A percentile compares a stretch with the other conserved stretches of the same genome.
Evolutionary conservation across 257 asterid species (phyloP).

Genomic region (Lycium ferocissimum): DNA sequence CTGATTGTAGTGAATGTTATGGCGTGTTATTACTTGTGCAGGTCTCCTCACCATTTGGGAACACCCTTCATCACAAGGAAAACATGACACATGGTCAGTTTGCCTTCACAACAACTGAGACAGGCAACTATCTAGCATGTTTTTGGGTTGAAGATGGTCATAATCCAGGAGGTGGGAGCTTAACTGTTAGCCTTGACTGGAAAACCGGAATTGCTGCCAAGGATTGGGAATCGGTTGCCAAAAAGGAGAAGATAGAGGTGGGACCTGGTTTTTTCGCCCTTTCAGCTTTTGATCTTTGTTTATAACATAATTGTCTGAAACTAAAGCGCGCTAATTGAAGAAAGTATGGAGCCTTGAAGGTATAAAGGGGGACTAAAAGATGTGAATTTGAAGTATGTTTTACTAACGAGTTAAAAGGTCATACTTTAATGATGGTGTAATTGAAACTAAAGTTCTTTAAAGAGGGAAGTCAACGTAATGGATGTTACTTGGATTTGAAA

Average conservation of each 20-base stretch:
- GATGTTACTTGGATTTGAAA: not conserved
- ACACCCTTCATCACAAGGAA: constrained; percentile 64
- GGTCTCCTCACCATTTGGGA: constrained; percentile 92
- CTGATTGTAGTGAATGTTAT: not conserved
- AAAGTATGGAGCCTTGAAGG: not conserved
- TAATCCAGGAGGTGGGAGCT: constrained; percentile 54
- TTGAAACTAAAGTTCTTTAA: constrained; percentile 9
- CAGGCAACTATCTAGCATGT: constrained; percentile 86
- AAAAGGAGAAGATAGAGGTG: constrained; percentile 89
- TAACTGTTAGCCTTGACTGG: constrained; percentile 83
- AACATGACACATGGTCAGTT: constrained; percentile 84
- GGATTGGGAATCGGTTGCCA: constrained; percentile 94
- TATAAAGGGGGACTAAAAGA: not conserved
- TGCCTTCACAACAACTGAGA: constrained; percentile 81
- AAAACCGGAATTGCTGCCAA: constrained; percentile 89
- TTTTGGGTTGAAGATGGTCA: constrained; percentile 64
- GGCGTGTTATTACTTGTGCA: constrained; percentile 34
- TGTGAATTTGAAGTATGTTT: constrained; percentile 10
- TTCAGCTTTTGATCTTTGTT: constrained; percentile 9
- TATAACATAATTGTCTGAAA: not conserved
- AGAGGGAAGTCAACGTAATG: not conserved
- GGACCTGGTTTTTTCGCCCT: constrained; percentile 28
- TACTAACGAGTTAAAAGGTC: not conserved
- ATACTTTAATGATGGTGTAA: not conserved
- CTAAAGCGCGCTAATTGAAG: not conserved